phyloP scores from a whole-genome alignment of 2,329 filamentous ascomycete genomes.

The Arthrinium phaeospermum region DNA sequence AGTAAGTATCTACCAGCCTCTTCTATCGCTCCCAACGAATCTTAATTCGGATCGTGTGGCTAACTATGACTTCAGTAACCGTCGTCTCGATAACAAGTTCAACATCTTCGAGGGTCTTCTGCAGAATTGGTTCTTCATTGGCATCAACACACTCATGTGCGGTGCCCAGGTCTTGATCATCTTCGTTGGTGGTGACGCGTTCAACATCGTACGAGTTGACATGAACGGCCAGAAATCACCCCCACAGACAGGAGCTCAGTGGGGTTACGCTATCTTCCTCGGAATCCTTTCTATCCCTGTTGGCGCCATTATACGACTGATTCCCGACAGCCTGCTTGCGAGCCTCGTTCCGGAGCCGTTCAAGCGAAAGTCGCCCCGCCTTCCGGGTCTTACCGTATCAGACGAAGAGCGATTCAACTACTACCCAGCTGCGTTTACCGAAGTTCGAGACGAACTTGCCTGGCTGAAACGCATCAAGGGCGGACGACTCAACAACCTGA shows the following conservation, averaged over 20 bases:
- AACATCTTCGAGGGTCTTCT: slow-evolving; percentile 92
- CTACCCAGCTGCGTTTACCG: slow-evolving; percentile 75
- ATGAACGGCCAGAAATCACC: slow-evolving; percentile 41
- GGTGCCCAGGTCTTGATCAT: slow-evolving; percentile 90
- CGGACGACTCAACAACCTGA: slow-evolving; percentile 80
- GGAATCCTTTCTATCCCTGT: slow-evolving; percentile 86
- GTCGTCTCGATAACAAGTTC: slow-evolving; percentile 90
- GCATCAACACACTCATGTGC: slow-evolving; percentile 85
- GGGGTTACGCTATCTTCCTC: slow-evolving; percentile 85
- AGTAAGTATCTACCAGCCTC: slow-evolving; percentile 59
- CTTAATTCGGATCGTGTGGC: slow-evolving; percentile 22
- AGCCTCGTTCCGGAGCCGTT: slow-evolving; percentile 59
- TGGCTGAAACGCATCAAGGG: slow-evolving; percentile 83
- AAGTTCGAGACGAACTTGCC: slow-evolving; percentile 80
- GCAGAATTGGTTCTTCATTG: slow-evolving; percentile 87
- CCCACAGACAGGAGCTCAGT: slow-evolving; percentile 73
- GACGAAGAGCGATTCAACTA: slow-evolving; percentile 69
- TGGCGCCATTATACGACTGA: slow-evolving; percentile 78
- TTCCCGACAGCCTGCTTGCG: slow-evolving; percentile 74
- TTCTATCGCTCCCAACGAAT: background rate
- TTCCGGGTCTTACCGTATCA: slow-evolving; percentile 64
- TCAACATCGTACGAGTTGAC: slow-evolving; percentile 64
- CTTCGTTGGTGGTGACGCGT: slow-evolving; percentile 82
- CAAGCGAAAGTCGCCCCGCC: slow-evolving; percentile 51
- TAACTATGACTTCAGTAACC: slow-evolving; percentile 63